Conservation (phyloP, 345 rosid species). For the Nasturtium officinale region DNA sequence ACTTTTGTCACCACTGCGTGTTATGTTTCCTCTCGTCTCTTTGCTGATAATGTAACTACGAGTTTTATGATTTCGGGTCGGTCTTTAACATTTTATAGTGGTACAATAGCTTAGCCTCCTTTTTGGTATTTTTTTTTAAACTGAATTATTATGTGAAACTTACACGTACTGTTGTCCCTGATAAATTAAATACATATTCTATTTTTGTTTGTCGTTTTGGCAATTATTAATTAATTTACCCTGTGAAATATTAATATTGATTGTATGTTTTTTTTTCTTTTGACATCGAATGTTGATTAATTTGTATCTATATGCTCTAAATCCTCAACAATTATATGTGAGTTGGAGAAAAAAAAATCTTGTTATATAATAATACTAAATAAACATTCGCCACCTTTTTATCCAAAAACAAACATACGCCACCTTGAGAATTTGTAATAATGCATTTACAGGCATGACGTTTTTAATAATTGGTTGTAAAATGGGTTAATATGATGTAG, state of each 20-base stretch:
- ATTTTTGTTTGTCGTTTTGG: constrained; percentile 23
- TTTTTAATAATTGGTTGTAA: not conserved
- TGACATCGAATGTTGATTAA: not conserved
- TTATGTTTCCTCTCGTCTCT: constrained; percentile 18
- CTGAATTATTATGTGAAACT: constrained; percentile 1
- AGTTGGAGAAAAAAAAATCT: not conserved
- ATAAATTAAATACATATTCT: not conserved
- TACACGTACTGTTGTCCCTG: constrained; percentile 35
- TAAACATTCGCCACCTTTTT: constrained; percentile 16
- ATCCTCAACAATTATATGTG: constrained; percentile 9
- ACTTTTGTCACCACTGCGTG: constrained; percentile 6
- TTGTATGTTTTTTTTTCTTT: not conserved
- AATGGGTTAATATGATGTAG: not conserved
- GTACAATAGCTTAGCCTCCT: constrained; percentile 1
- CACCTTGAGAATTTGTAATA: not conserved
- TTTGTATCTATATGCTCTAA: constrained; percentile 3
- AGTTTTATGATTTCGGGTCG: constrained; percentile 31
- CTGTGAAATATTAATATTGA: not conserved
- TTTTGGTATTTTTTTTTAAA: not conserved
- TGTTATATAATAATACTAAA: not conserved
- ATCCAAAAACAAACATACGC: no score
- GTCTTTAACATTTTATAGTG: constrained; percentile 38
- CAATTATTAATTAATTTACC: not conserved
- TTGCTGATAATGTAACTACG: constrained; percentile 32
- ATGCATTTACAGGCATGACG: not conserved